Evolutionary conservation across 2,329 filamentous ascomycete species (phyloP).

Genomic region (Dactylellina haptotyla): DNA sequence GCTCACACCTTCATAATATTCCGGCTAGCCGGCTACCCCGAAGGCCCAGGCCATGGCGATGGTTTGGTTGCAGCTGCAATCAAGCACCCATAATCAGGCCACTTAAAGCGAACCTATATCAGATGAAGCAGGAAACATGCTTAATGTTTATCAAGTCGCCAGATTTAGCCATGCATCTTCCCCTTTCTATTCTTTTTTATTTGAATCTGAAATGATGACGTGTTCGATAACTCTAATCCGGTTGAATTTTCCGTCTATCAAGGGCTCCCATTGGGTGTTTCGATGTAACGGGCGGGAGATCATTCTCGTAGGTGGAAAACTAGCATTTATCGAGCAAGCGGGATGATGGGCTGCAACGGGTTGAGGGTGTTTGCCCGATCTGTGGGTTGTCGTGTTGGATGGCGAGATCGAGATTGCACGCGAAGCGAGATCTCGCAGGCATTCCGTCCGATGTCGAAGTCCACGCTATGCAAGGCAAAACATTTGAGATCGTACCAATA

Average conservation of each 20-base stretch:
- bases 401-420: neutral
- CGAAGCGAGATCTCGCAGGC: conserved; percentile 35
- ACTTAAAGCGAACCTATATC: neutral
- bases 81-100: neutral
- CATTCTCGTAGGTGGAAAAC: neutral
- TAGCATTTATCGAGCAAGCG: neutral
- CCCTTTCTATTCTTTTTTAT: neutral
- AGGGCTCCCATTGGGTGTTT: neutral
- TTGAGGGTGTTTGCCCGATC: conserved; percentile 11
- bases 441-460: conserved; percentile 5
- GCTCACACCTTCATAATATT: neutral
- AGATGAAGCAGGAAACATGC: conserved; percentile 7
- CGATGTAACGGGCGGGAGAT: conserved; percentile 12
- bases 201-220: conserved; percentile 10
- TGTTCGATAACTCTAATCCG: conserved; percentile 8
- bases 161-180: neutral
- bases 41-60: neutral
- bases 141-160: neutral
- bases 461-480: neutral
- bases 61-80: too few relatives aligned
- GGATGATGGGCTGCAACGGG: neutral
- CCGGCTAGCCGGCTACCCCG: neutral
- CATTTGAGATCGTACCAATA: conserved; percentile 14
- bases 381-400: conserved; percentile 12
- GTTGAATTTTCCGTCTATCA: neutral